These are phyloP conservation scores for Domatiomyces globalis DNA, from an alignment of 2,329 filamentous ascomycete species.

Conservation along the genomic window DNA sequence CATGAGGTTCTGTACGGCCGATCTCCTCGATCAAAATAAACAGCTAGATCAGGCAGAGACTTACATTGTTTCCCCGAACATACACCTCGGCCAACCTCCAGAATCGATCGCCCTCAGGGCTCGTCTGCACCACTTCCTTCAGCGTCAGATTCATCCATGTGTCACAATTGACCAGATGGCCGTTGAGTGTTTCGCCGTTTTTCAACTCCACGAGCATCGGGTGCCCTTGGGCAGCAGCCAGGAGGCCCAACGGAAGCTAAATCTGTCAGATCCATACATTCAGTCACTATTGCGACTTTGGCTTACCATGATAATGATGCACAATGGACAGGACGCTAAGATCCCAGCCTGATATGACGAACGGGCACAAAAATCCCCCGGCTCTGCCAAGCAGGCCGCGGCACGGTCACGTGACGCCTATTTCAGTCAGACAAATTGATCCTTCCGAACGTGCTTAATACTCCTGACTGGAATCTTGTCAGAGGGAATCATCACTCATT, in stretches of 20 bases:
- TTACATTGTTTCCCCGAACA: conserved; percentile 90
- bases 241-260: conserved; percentile 57
- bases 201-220: conserved; percentile 97
- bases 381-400: too few species aligned
- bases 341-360: too few species aligned
- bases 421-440: too few species aligned
- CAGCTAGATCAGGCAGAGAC: conserved; percentile 20
- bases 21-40: background rate
- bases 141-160: conserved; percentile 99
- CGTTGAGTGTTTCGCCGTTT: conserved; percentile 94
- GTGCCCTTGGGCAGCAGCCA: conserved; percentile 92
- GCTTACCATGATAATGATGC: too few species aligned
- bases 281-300: too few species aligned
- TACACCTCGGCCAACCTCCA: conserved; percentile 86
- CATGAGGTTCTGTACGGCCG: background rate
- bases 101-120: conserved; percentile 87
- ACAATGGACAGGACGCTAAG: too few species aligned
- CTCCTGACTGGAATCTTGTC: too few species aligned
- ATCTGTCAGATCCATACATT: background rate
- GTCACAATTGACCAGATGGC: conserved; percentile 89
- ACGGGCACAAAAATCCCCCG: too few species aligned
- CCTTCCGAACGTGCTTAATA: too few species aligned
- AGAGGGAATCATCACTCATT: too few species aligned
- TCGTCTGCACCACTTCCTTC: conserved; percentile 94
- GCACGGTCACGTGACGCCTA: too few species aligned